Evolutionary conservation across 1,284 basidiomycete genomes (phyloP).

Genomic region (Butyriboletus appendiculatus): DNA sequence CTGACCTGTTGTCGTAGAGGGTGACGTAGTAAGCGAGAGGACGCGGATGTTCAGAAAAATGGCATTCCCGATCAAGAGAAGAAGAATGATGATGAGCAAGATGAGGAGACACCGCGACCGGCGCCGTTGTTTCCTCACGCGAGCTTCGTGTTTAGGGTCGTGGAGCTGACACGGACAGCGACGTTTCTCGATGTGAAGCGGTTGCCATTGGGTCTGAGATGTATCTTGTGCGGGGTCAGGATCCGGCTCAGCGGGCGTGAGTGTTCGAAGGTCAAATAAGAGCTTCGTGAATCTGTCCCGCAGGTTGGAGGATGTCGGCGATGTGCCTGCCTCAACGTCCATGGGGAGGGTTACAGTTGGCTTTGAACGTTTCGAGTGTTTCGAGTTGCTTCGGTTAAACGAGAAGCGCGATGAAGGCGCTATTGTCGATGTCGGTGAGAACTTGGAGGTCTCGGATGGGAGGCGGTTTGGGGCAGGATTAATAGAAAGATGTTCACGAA

Average conservation of each 20-base stretch:
- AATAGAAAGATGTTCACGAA: conserved; percentile 38
- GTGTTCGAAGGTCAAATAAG: conserved; percentile 39
- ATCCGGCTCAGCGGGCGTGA: conserved; percentile 28
- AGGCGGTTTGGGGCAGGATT: conserved; percentile 10
- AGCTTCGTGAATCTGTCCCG: conserved; percentile 40
- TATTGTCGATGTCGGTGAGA: conserved; percentile 39
- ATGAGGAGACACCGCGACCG: conserved; percentile 35
- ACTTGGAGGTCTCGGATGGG: conserved; percentile 33
- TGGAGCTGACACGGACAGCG: conserved; percentile 30
- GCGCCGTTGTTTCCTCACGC: conserved; percentile 35
- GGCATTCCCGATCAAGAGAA: conserved; percentile 45
- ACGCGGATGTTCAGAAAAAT: conserved; percentile 44
- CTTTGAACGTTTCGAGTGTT: conserved; percentile 7
- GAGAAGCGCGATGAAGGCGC: conserved; percentile 23
- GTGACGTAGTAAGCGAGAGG: conserved; percentile 20
- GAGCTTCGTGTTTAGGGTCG: conserved; percentile 27
- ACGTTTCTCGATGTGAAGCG: conserved; percentile 43
- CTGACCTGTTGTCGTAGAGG: conserved; percentile 15
- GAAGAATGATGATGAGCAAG: conserved; percentile 41
- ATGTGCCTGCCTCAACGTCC: conserved; percentile 34
- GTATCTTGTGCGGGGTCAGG: conserved; percentile 33
- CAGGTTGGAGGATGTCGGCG: conserved; percentile 14
- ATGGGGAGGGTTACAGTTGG: conserved; percentile 3
- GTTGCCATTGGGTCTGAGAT: conserved; percentile 37
- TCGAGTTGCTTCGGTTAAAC: conserved; percentile 18